A percentile compares a stretch with the other conserved stretches of the same genome.
phyloP scores from a whole-genome alignment of 2,329 filamentous ascomycete species.

The Basipetospora sp. region DNA sequence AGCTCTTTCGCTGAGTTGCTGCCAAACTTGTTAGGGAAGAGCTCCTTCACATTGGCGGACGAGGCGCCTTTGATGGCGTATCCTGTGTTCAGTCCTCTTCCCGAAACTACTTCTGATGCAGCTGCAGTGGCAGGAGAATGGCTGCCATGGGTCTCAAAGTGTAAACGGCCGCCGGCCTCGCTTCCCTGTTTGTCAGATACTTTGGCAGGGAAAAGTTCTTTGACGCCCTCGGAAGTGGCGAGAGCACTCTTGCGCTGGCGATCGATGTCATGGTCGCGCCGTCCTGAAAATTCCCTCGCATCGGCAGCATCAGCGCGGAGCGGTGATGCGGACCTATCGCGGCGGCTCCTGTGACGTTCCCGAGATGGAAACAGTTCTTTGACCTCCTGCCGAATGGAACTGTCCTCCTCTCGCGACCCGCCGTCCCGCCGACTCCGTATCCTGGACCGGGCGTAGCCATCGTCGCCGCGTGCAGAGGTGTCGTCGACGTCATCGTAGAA shows the following conservation, averaged over 20 bases:
- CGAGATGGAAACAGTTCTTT: constrained; percentile 50
- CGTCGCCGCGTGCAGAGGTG: constrained; percentile 19
- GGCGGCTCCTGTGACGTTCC: constrained; percentile 13
- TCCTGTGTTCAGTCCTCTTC: no score
- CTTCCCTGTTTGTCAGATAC: neutral
- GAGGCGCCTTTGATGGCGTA: constrained; percentile 55
- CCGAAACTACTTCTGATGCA: constrained; percentile 15
- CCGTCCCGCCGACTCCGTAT: no score
- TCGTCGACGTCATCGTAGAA: constrained; percentile 64
- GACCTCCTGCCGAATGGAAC: no score
- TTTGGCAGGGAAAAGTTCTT: constrained; percentile 9
- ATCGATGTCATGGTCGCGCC: constrained; percentile 16
- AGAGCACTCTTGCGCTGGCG: constrained; percentile 21
- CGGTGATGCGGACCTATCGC: constrained; percentile 38
- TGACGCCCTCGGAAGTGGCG: constrained; percentile 2
- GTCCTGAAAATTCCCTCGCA: no score
- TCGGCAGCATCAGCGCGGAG: constrained; percentile 23
- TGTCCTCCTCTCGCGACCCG: neutral
- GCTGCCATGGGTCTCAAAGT: no score
- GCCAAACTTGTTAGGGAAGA: constrained; percentile 52
- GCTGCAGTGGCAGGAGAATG: constrained; percentile 26
- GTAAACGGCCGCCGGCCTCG: no score
- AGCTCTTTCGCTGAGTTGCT: constrained; percentile 61
- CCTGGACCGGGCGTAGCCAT: constrained; percentile 12
- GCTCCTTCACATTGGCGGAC: constrained; percentile 38